These are phyloP conservation scores for Daldinia childiae DNA, from an alignment of 495 filamentous ascomycete species.

Conservation along the genomic window DNA sequence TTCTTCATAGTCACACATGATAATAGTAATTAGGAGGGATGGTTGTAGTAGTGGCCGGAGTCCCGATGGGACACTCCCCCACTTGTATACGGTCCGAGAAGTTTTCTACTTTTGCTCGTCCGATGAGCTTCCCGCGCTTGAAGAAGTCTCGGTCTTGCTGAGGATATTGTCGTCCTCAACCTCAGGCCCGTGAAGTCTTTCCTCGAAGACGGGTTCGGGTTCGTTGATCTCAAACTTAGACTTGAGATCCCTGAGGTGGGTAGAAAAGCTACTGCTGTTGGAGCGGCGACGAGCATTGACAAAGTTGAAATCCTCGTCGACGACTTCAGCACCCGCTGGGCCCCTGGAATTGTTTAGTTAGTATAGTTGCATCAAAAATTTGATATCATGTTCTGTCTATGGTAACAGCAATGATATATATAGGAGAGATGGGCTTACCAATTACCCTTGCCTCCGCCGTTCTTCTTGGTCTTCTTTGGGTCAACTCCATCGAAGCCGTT, in stretches of 20 bases:
- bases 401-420: conserved; percentile 1
- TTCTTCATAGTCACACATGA: conserved; percentile 36
- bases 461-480: conserved; percentile 96
- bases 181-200: conserved; percentile 71
- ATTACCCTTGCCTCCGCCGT: conserved; percentile 91
- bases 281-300: conserved; percentile 89
- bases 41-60: not conserved
- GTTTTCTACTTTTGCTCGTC: conserved; percentile 42
- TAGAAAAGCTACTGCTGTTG: conserved; percentile 84
- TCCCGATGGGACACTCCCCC: not conserved
- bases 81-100: conserved; percentile 9
- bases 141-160: conserved; percentile 63
- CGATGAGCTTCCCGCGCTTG: conserved; percentile 52
- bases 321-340: conserved; percentile 79
- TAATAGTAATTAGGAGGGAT: conserved; percentile 37
- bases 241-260: conserved; percentile 99
- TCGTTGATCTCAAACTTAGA: conserved; percentile 87
- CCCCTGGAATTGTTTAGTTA: conserved; percentile 67
- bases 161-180: conserved; percentile 60
- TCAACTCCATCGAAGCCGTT: conserved; percentile 80
- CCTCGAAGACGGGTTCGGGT: conserved; percentile 89
- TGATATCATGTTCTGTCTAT: not conserved
- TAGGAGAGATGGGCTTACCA: conserved; percentile 68
- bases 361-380: not conserved
- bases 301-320: conserved; percentile 82